Conservation (phyloP, 768 basidiomycete genomes). For the Sarcodon sp. region DNA sequence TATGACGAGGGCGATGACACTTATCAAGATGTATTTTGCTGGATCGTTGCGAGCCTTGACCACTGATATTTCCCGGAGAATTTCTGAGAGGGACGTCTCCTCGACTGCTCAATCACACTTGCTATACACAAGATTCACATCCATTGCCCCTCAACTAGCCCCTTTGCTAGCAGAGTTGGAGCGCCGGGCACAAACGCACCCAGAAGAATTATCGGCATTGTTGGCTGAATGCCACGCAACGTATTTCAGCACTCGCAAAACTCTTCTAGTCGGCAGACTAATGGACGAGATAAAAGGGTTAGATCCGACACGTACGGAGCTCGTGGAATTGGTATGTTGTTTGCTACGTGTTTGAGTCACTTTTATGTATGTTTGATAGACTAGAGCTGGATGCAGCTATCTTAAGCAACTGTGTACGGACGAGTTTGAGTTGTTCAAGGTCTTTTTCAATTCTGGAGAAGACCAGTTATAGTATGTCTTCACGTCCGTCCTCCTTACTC, state of each 20-base stretch:
- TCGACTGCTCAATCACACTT: conserved; percentile 72
- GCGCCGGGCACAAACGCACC: conserved; percentile 57
- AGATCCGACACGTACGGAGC: conserved; percentile 65
- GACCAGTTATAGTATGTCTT: conserved; percentile 50
- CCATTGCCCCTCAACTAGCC: conserved; percentile 55
- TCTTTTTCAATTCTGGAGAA: conserved; percentile 83
- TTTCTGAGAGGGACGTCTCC: conserved; percentile 76
- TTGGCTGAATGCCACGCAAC: conserved; percentile 80
- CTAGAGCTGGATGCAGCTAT: conserved; percentile 84
- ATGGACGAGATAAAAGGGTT: conserved; percentile 74
- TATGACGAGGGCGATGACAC: conserved; percentile 94
- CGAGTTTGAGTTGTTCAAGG: conserved; percentile 76
- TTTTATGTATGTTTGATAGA: conserved; percentile 30
- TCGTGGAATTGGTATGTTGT: conserved; percentile 67
- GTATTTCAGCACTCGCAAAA: conserved; percentile 66
- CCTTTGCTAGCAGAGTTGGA: conserved; percentile 83
- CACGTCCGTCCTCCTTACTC: not conserved
- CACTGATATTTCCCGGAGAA: conserved; percentile 60
- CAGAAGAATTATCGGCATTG: conserved; percentile 73
- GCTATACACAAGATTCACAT: conserved; percentile 79
- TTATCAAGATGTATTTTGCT: conserved; percentile 96
- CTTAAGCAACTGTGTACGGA: conserved; percentile 84
- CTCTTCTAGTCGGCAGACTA: conserved; percentile 60
- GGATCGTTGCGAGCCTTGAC: conserved; percentile 71
- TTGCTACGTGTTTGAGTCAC: not conserved